phyloP scores from a whole-genome alignment of 176 grass and related monocot genomes.

The Bromus sterilis region DNA sequence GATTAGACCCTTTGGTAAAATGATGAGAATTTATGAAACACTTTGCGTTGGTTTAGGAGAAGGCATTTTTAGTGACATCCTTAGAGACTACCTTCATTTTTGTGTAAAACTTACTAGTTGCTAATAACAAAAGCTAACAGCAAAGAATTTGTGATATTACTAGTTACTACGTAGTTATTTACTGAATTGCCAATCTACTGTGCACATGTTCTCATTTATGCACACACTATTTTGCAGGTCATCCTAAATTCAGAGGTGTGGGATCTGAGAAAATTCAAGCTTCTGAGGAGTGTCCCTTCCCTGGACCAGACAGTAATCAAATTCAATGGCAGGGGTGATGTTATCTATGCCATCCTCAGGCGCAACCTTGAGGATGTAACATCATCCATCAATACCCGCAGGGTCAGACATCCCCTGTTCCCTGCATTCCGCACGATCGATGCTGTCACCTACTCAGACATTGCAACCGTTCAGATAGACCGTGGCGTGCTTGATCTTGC shows the following conservation, averaged over 20 bases:
- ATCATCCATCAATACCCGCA: constrained; percentile 64
- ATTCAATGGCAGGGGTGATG: constrained; percentile 80
- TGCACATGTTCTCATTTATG: constrained; percentile 4
- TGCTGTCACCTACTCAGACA: constrained; percentile 77
- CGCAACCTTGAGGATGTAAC: constrained; percentile 85
- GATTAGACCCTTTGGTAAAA: too few species aligned
- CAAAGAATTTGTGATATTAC: neutral
- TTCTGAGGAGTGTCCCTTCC: constrained; percentile 87
- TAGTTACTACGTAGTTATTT: neutral
- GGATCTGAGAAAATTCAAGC: constrained; percentile 95
- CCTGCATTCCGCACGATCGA: constrained; percentile 94
- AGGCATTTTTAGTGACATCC: too few species aligned
- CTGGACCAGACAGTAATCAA: constrained; percentile 95
- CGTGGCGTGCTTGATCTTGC: constrained; percentile 84
- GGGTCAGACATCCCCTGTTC: constrained; percentile 77
- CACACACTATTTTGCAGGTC: constrained; percentile 36
- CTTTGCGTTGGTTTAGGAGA: too few species aligned
- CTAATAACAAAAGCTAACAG: neutral
- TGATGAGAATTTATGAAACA: too few species aligned
- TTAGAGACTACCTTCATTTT: too few species aligned
- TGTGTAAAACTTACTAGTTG: too few species aligned
- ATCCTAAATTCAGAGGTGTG: constrained; percentile 98
- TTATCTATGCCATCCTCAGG: constrained; percentile 86
- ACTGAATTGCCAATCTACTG: neutral
- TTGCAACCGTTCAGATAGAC: constrained; percentile 89